Conservation (phyloP, 208 protist species). For the Phytomonas serpens region DNA sequence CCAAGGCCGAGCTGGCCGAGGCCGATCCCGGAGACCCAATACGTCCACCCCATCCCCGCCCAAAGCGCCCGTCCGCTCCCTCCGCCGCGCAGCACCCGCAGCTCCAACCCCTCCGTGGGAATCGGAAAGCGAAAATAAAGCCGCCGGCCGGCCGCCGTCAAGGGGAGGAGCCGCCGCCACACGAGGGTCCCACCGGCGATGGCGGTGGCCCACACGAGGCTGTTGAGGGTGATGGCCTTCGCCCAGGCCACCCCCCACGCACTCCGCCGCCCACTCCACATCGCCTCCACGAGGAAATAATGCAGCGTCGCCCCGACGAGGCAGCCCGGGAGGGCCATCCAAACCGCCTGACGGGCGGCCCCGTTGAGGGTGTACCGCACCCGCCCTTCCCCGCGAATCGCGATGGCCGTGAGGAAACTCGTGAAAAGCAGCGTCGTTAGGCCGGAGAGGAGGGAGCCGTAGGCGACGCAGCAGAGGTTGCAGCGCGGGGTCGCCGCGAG, state of each 20-base stretch:
- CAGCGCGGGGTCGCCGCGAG: conserved; percentile 34
- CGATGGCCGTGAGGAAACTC: conserved; percentile 28
- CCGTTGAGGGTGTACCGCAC: conserved; percentile 79
- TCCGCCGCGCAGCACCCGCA: conserved; percentile 43
- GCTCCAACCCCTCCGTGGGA: conserved; percentile 58
- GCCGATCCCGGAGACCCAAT: conserved; percentile 67
- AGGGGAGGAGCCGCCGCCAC: conserved; percentile 60
- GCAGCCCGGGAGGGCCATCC: conserved; percentile 59
- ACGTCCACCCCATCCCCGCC: conserved; percentile 78
- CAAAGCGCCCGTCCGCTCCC: conserved; percentile 40
- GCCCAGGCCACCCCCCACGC: conserved; percentile 84
- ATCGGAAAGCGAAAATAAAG: conserved; percentile 79
- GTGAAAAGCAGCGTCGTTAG: conserved; percentile 42
- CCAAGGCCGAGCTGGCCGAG: conserved; percentile 63
- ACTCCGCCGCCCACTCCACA: conserved; percentile 74
- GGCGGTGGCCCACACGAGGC: conserved; percentile 31
- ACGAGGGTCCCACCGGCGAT: conserved; percentile 48
- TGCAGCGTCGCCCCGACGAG: conserved; percentile 65
- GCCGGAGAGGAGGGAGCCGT: conserved; percentile 46
- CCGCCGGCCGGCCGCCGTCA: conserved; percentile 34
- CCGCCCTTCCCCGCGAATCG: conserved; percentile 57
- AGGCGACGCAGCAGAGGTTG: conserved; percentile 66
- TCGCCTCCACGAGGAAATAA: conserved; percentile 78
- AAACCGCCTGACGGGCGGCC: conserved; percentile 55
- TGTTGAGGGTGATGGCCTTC: conserved; percentile 73